Base-by-base conservation (phyloP, 805 yeast species). In the Ogataea ganodermae region DNA sequence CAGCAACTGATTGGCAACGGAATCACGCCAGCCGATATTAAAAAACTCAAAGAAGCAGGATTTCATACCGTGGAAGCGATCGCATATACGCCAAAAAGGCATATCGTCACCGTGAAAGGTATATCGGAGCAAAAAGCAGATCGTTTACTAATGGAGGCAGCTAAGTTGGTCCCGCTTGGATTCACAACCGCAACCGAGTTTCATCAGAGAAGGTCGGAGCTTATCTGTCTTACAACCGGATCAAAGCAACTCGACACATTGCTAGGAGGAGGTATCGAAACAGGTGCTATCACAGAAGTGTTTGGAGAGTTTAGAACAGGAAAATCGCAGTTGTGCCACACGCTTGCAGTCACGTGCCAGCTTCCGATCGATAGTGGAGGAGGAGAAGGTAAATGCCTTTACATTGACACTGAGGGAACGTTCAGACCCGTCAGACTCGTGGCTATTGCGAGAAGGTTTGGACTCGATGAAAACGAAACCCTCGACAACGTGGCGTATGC, bases 271-370 rank as follows among this genome's bases (percentile, higher is more conserved):
- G 99, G 99, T 35, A 79, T 94, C 43, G 99, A 94, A 66, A 94
- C 99, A 0, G 99, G 99, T 2, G 87, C 96, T 2, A 86, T 94
- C 55, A 94, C 99, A 1, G 99, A 94, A 69, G 79, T 92, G 7
- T 94, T 89, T 72, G 99, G 99, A 30, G 99, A 94, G 68, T 94
- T 91, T 66, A 81, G 98, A 72, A 94, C 99, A 2, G 99, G 99
- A 38, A 94, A 94, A 66, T 89, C 97, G 4, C 99, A 94, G 72
- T 71, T 94, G 39, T 94, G 99, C 68, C 99, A 94, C 65, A 94
- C 98, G 1, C 75, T 94, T 46, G 96, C 98, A 0, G 96, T 94
- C 6, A 92, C 97, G 2, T 92, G 98, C 66, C 99, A 92, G 68
- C 73, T 94, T 46, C 98, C 98, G 4, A 80, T 92, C 42, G 97